Evolutionary conservation across 1,284 basidiomycete genomes (phyloP).

Genomic region (Ganoderma leucocontextum): DNA sequence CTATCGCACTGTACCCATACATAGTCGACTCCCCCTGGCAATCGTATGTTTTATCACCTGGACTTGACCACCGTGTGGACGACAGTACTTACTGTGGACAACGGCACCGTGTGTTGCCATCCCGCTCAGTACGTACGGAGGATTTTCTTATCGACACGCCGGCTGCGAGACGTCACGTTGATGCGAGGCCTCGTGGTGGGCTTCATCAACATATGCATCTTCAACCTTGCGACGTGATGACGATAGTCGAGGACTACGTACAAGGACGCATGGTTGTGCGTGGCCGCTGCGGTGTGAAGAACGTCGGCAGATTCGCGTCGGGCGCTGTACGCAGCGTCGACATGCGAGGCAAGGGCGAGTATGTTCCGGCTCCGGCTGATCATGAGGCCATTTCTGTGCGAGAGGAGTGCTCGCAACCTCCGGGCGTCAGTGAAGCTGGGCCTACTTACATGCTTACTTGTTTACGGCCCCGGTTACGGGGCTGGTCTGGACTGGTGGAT

Average conservation of each 20-base stretch:
- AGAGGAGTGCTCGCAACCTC: background rate
- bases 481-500: background rate
- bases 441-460: no score
- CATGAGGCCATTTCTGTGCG: background rate
- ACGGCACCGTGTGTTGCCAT: background rate
- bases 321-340: background rate
- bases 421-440: background rate
- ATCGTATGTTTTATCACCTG: constrained; percentile 5
- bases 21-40: constrained; percentile 19
- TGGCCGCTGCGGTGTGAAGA: constrained; percentile 4
- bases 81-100: background rate
- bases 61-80: background rate
- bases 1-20: constrained; percentile 26
- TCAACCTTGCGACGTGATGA: constrained; percentile 23
- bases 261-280: background rate
- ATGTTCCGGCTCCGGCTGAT: constrained; percentile 1
- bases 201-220: background rate
- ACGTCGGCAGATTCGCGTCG: background rate
- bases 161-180: background rate
- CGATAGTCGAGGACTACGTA: constrained; percentile 20
- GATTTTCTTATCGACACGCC: background rate
- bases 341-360: background rate
- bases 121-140: background rate
- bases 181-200: background rate
- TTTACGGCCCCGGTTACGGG: no score